A percentile compares a stretch with the other conserved stretches of the same genome.
These are phyloP conservation scores for Phytophthora cryptogea DNA, from an alignment of 352 stramenopile species.

Conservation along the genomic window DNA sequence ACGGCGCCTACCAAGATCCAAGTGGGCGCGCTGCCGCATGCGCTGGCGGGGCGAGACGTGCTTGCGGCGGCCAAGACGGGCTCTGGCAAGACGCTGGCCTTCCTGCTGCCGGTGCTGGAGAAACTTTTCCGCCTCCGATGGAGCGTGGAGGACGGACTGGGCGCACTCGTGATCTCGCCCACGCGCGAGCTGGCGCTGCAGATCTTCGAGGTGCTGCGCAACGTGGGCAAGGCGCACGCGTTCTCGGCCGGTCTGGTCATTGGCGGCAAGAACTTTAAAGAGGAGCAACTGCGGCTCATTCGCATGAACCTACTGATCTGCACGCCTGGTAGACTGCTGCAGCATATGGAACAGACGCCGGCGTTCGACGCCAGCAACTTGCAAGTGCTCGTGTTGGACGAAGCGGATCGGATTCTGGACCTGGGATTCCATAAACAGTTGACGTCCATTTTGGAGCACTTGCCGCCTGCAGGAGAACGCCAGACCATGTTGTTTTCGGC, in stretches of 20 bases:
- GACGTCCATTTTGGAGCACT: slow-evolving; percentile 95
- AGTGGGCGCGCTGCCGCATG: slow-evolving; percentile 85
- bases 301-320: slow-evolving; percentile 98
- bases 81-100: slow-evolving; percentile 94
- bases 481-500: slow-evolving; percentile 98
- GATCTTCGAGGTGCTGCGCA: slow-evolving; percentile 98
- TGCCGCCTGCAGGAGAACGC: slow-evolving; percentile 84
- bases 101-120: slow-evolving; percentile 90
- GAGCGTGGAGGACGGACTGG: slow-evolving; percentile 93
- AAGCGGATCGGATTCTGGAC: slow-evolving; percentile 99
- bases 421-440: slow-evolving; percentile 99
- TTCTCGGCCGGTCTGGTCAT: slow-evolving; percentile 98
- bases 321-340: slow-evolving; percentile 96
- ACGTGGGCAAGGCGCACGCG: slow-evolving; percentile 94
- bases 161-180: slow-evolving; percentile 96
- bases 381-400: slow-evolving; percentile 98
- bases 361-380: slow-evolving; percentile 95
- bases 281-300: slow-evolving; percentile 95
- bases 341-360: slow-evolving; percentile 99
- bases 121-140: slow-evolving; percentile 90
- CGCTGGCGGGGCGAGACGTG: slow-evolving; percentile 89
- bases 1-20: slow-evolving; percentile 90
- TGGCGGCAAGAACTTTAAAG: slow-evolving; percentile 94
- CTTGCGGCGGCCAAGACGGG: slow-evolving; percentile 93
- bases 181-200: slow-evolving; percentile 98